Conservation (phyloP, 2,329 filamentous ascomycete species). For the Clonostachys rosea region DNA sequence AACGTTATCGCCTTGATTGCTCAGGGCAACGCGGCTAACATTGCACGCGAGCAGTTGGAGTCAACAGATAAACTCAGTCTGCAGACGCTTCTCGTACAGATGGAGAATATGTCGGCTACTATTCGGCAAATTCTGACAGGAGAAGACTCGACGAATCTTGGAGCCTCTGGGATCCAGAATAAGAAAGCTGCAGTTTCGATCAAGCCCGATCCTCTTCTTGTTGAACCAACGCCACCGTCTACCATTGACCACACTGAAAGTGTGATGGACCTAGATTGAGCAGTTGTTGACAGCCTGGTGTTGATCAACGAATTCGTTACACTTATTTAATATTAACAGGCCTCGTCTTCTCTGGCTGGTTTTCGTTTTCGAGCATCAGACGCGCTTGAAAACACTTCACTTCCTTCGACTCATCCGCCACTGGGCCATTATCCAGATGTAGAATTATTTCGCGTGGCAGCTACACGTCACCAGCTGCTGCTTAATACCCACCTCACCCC, state of each 20-base stretch:
- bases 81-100: slow-evolving; percentile 40
- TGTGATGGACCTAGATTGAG: slow-evolving; percentile 32
- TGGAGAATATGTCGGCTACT: slow-evolving; percentile 35
- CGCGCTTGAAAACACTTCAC: no score
- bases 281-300: no score
- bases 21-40: slow-evolving; percentile 35
- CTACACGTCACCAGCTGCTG: no score
- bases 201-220: slow-evolving; percentile 18
- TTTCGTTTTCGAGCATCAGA: no score
- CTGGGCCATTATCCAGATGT: no score
- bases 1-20: slow-evolving; percentile 42
- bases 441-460: no score
- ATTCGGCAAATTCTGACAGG: slow-evolving; percentile 31
- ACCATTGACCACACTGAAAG: slow-evolving; percentile 30
- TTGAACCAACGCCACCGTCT: slow-evolving; percentile 31
- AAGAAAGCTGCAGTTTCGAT: slow-evolving; percentile 16
- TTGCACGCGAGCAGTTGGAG: slow-evolving; percentile 32
- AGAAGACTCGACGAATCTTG: slow-evolving; percentile 7
- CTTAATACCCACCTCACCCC: no score
- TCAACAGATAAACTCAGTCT: slow-evolving; percentile 38
- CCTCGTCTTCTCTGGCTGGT: no score
- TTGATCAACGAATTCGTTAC: no score
- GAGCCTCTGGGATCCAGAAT: slow-evolving; percentile 11
- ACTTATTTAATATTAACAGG: no score
- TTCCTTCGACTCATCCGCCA: no score